Percentiles rank a stretch among this genome's conserved stretches.
Evolutionary conservation across 768 basidiomycete species (phyloP).

Genomic region (Rhizopogon salebrosus): DNA sequence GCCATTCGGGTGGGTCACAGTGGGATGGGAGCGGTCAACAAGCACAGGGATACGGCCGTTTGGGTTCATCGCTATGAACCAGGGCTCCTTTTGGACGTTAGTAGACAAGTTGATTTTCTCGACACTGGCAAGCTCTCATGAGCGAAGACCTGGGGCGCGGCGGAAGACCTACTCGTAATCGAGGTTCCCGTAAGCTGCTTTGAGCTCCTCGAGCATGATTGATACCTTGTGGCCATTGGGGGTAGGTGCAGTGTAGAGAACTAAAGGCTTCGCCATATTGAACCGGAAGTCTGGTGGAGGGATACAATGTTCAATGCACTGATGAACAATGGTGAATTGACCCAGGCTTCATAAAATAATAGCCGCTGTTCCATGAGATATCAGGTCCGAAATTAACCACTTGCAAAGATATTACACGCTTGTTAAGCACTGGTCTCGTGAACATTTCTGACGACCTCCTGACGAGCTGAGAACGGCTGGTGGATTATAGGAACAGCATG

Average conservation of each 20-base stretch:
- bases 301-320: too few species aligned
- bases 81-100: slow-evolving; percentile 76
- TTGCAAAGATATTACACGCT: background rate
- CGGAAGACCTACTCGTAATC: slow-evolving; percentile 43
- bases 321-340: background rate
- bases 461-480: background rate
- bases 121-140: slow-evolving; percentile 29
- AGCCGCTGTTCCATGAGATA: background rate
- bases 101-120: slow-evolving; percentile 52
- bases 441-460: background rate
- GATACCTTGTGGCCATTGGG: slow-evolving; percentile 54
- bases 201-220: slow-evolving; percentile 62
- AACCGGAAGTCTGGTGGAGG: background rate
- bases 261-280: slow-evolving; percentile 20
- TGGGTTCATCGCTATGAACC: slow-evolving; percentile 73
- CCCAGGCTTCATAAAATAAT: background rate
- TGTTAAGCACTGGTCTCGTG: background rate
- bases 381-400: background rate
- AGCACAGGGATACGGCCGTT: slow-evolving; percentile 71
- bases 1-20: slow-evolving; percentile 30
- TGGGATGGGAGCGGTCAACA: slow-evolving; percentile 46
- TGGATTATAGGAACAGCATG: background rate
- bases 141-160: background rate
- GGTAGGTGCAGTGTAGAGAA: slow-evolving; percentile 39
- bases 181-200: slow-evolving; percentile 41